A percentile compares a stretch with the other conserved stretches of the same genome.
These are phyloP conservation scores for Fusarium circinatum DNA, from an alignment of 2,329 filamentous ascomycete genomes.

Conservation along the genomic window DNA sequence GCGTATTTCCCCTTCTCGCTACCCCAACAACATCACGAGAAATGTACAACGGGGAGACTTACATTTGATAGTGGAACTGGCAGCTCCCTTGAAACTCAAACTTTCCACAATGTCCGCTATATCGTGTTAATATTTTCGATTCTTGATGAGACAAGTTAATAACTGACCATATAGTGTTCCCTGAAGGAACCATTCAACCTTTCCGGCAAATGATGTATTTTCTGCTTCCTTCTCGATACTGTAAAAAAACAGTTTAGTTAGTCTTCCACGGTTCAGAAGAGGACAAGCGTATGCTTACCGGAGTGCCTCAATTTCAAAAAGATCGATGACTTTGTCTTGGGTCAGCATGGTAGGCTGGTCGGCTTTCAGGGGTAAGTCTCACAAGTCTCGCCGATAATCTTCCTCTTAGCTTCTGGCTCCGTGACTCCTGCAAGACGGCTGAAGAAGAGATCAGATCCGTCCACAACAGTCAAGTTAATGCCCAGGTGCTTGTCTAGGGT, in stretches of 20 bases:
- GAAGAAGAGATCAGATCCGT: neutral
- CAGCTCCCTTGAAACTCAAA: constrained; percentile 29
- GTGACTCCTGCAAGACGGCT: neutral
- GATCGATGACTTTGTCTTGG: neutral
- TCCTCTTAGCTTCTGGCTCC: neutral
- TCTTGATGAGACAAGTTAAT: neutral
- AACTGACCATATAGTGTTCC: neutral
- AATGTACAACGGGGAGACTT: neutral
- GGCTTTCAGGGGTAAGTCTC: constrained; percentile 7
- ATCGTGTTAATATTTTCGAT: neutral
- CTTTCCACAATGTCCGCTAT: neutral
- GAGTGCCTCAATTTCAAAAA: neutral
- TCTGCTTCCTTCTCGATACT: neutral
- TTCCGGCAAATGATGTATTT: neutral
- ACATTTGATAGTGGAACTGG: constrained; percentile 5
- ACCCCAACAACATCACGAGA: neutral
- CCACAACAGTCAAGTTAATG: neutral
- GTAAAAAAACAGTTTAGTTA: neutral
- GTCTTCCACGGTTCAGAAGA: neutral
- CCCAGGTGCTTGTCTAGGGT: neutral
- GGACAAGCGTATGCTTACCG: neutral
- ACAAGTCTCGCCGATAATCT: neutral
- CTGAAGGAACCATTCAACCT: neutral
- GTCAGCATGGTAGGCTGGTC: neutral
- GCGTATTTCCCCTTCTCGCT: neutral